Evolutionary conservation across 371 early-diverging fungal genomes (phyloP).

Genomic region (Paraphysoderma sedebokerense): DNA sequence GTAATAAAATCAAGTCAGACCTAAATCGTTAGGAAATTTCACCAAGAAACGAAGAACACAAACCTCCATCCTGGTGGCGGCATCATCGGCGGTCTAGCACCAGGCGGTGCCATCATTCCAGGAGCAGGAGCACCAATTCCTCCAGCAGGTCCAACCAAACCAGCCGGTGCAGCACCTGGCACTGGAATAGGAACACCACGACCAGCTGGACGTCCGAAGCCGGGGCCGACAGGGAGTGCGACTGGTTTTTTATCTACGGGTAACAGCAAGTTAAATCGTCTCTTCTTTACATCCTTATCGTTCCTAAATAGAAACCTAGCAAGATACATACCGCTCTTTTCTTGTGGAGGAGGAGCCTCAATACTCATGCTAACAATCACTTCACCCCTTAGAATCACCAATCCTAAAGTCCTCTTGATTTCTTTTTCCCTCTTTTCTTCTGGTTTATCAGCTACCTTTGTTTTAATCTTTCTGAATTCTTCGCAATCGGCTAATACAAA

Average conservation of each 20-base stretch:
- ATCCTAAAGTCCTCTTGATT: slow-evolving; percentile 79
- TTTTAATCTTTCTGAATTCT: slow-evolving; percentile 79
- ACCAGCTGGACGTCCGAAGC: slow-evolving; percentile 68
- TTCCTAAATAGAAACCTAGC: slow-evolving; percentile 4
- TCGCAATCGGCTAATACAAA: slow-evolving; percentile 92
- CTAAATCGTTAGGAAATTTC: background rate
- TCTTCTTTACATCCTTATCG: background rate
- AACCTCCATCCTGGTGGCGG: slow-evolving; percentile 5
- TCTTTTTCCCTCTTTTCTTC: slow-evolving; percentile 16
- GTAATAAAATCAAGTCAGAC: background rate
- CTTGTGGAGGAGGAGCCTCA: slow-evolving; percentile 79
- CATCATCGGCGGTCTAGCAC: background rate
- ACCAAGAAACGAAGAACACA: background rate
- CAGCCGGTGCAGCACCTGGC: slow-evolving; percentile 34
- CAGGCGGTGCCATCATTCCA: slow-evolving; percentile 11
- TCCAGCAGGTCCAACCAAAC: slow-evolving; percentile 72
- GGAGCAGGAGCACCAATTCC: slow-evolving; percentile 86
- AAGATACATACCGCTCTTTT: background rate
- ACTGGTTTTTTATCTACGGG: slow-evolving; percentile 5
- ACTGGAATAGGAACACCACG: slow-evolving; percentile 75
- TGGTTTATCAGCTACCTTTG: slow-evolving; percentile 11
- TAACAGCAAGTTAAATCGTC: background rate
- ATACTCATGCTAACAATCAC: slow-evolving; percentile 78
- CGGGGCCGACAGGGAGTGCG: slow-evolving; percentile 33
- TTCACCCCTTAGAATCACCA: slow-evolving; percentile 90